These are phyloP conservation scores for Oenanthe javanica DNA, from an alignment of 140 eudicot species.

Conservation along the genomic window DNA sequence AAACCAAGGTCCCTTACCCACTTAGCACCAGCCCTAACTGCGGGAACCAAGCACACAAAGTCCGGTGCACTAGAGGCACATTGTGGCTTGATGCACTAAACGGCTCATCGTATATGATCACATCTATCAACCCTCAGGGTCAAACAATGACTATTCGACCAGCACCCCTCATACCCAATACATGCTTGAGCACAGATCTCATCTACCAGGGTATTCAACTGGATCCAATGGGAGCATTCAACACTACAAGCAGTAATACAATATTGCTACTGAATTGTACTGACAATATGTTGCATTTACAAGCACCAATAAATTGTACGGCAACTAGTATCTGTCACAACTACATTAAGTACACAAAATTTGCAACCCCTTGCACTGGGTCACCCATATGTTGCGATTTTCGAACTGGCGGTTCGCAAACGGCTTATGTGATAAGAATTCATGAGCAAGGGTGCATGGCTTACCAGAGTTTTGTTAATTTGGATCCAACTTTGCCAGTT, in stretches of 20 bases:
- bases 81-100: constrained; percentile 24
- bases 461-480: constrained; percentile 33
- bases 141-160: constrained; percentile 28
- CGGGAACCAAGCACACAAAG: constrained; percentile 33
- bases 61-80: constrained; percentile 21
- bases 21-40: constrained; percentile 30
- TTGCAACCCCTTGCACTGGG: constrained; percentile 15
- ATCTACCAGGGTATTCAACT: constrained; percentile 20
- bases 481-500: constrained; percentile 23
- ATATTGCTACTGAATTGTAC: constrained; percentile 30
- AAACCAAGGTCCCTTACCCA: constrained; percentile 35
- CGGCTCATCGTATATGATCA: constrained; percentile 20
- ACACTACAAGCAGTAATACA: constrained; percentile 27
- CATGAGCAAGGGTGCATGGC: constrained; percentile 27
- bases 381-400: constrained; percentile 22
- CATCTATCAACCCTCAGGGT: constrained; percentile 20
- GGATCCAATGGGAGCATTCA: constrained; percentile 27
- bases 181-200: constrained; percentile 22
- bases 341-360: constrained; percentile 20
- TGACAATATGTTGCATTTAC: constrained; percentile 21
- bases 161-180: constrained; percentile 10
- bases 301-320: constrained; percentile 36
- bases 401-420: constrained; percentile 43
- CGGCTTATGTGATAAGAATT: constrained; percentile 30
- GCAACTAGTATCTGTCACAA: constrained; percentile 21